Conservation (phyloP, 179 eudicot genomes). For the Gypsophila paniculata region DNA sequence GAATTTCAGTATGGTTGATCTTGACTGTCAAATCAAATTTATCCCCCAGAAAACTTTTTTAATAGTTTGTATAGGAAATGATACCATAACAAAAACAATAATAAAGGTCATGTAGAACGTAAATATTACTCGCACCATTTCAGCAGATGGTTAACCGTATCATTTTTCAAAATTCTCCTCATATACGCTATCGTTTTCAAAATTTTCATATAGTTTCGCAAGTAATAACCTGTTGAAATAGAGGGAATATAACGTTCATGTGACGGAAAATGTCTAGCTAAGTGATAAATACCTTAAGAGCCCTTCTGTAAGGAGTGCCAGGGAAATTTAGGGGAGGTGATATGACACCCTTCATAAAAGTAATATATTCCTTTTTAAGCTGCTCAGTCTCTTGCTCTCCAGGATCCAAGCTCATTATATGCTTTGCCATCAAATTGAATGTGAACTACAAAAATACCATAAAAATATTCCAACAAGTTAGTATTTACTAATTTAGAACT, state of each 20-base stretch:
- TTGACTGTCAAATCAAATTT: conserved; percentile 33
- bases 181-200: too few relatives aligned
- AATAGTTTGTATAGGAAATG: not conserved
- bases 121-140: too few relatives aligned
- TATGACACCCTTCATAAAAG: conserved; percentile 97
- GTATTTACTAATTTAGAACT: not conserved
- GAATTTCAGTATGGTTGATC: conserved; percentile 67
- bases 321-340: conserved; percentile 93
- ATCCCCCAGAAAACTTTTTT: not conserved
- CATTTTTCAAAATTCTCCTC: too few relatives aligned
- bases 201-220: too few relatives aligned
- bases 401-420: conserved; percentile 91
- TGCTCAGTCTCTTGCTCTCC: conserved; percentile 83
- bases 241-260: not conserved
- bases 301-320: conserved; percentile 89
- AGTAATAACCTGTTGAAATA: too few relatives aligned
- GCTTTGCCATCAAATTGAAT: conserved; percentile 90
- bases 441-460: conserved; percentile 55
- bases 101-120: not conserved
- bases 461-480: not conserved
- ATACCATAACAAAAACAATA: not conserved
- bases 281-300: conserved; percentile 50
- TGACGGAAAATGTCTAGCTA: not conserved
- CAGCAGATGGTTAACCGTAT: too few relatives aligned
- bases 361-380: conserved; percentile 84